phyloP scores from a whole-genome alignment of 1,139 yeast genomes.

The Wickerhamiella pararugosa region DNA sequence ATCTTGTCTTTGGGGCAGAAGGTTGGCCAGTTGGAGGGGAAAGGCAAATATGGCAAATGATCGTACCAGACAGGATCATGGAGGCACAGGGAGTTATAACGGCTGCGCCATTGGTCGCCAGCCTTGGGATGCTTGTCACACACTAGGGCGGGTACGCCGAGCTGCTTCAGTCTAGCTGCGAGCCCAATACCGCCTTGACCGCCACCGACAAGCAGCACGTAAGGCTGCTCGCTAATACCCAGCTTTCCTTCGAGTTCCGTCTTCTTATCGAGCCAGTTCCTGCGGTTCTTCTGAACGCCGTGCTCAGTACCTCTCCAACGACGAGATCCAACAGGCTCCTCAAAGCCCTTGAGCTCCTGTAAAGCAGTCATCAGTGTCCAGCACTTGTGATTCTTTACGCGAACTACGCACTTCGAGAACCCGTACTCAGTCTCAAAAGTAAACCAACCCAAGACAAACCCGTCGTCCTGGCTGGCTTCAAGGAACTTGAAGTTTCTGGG shows the following conservation, averaged over 20 bases:
- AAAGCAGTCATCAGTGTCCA: slow-evolving; percentile 27
- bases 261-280: slow-evolving; percentile 15
- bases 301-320: slow-evolving; percentile 30
- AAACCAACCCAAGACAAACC: slow-evolving; percentile 18
- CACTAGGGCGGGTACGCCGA: slow-evolving; percentile 28
- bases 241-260: slow-evolving; percentile 24
- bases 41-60: slow-evolving; percentile 28
- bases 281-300: slow-evolving; percentile 20
- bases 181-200: slow-evolving; percentile 32
- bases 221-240: slow-evolving; percentile 24
- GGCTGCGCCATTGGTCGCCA: slow-evolving; percentile 34
- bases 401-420: slow-evolving; percentile 24
- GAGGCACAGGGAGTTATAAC: slow-evolving; percentile 31
- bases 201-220: slow-evolving; percentile 32
- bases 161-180: slow-evolving; percentile 30
- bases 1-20: slow-evolving; percentile 32
- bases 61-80: slow-evolving; percentile 34
- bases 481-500: slow-evolving; percentile 17
- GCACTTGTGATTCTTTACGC: slow-evolving; percentile 22
- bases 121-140: slow-evolving; percentile 27
- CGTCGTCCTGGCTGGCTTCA: slow-evolving; percentile 26
- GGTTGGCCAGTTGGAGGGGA: slow-evolving; percentile 31
- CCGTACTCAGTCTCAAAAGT: slow-evolving; percentile 25
- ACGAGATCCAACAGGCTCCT: slow-evolving; percentile 24
- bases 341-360: slow-evolving; percentile 25